Evolutionary conservation across 2,329 filamentous ascomycete genomes (phyloP).

Genomic region (Cercospora nicotianae): DNA sequence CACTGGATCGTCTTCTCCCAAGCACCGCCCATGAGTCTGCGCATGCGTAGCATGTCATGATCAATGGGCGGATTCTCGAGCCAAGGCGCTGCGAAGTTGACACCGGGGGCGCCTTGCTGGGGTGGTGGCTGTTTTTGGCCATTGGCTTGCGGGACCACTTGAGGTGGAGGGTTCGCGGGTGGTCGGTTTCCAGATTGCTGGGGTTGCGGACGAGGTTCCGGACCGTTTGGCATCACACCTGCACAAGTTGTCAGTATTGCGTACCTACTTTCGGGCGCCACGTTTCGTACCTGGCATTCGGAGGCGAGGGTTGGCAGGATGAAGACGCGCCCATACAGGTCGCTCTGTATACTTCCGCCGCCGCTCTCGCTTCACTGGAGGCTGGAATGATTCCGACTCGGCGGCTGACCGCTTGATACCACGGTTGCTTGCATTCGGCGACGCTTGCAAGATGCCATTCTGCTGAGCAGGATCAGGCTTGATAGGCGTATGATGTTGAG

Average conservation of each 20-base stretch:
- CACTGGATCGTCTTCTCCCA: conserved; percentile 38
- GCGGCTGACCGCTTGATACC: conserved; percentile 25
- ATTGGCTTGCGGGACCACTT: conserved; percentile 13
- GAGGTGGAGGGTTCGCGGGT: not conserved
- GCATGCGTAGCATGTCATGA: conserved; percentile 30
- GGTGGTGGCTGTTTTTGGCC: conserved; percentile 7
- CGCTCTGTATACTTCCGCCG: conserved; percentile 34
- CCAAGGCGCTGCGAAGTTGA: conserved; percentile 10
- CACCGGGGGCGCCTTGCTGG: conserved; percentile 4
- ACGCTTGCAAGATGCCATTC: conserved; percentile 5
- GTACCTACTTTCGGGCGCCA: not conserved
- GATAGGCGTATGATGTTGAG: not conserved
- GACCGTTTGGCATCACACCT: conserved; percentile 15
- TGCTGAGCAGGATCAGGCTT: conserved; percentile 1
- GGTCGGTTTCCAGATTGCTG: conserved; percentile 4
- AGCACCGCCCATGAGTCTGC: conserved; percentile 27
- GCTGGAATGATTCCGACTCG: conserved; percentile 24
- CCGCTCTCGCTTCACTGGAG: conserved; percentile 34
- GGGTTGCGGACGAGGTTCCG: conserved; percentile 5
- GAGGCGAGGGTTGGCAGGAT: conserved; percentile 33
- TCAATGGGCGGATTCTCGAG: conserved; percentile 26
- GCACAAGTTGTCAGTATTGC: not conserved
- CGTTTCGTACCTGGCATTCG: conserved; percentile 2
- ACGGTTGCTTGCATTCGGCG: conserved; percentile 9
- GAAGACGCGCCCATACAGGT: conserved; percentile 39